Base-by-base conservation (phyloP, 495 filamentous ascomycete genomes). In the Penicillium canescens region DNA sequence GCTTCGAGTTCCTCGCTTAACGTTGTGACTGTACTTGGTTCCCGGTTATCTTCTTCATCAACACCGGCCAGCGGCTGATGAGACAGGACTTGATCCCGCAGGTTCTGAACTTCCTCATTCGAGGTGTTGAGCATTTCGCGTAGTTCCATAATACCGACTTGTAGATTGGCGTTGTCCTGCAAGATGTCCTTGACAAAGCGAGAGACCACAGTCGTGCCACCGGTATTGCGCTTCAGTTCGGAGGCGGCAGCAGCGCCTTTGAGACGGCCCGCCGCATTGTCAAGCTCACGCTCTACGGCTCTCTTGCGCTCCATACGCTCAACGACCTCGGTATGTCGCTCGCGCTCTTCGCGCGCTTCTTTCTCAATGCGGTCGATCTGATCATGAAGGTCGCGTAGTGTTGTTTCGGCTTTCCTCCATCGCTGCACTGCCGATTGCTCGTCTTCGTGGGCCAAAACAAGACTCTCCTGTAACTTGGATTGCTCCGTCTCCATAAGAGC, bases 101-200 rank as follows among this genome's bases (percentile, higher is more conserved):
- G 74, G 46, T 79, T 83, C 64, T 96, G 87, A 8, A 97, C 91
- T 67, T 97, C 93, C 61, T 96, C 86, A 64, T 97, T 95, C n/a
- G 92, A 95, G 61, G 82, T 91, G 55, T 89, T 81, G 23, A 98
- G 78, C 88, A 97, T 86, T 66, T 96, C 92, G 14, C 93, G 80
- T 33, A 98, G 74, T 69, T 98, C 93, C 50, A 90, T 82, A 43
- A 96, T 92, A 11, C 89, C 91, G 48, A 91, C 79, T 64, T 97
- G 93, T 43, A 98, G 75, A 58, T 91, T 95, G 12, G 90, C 90
- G 64, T 98, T 98, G 65, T 98, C 93, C 62, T 95, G 89, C 34
- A 98, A 71, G 41, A 98, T 92, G 61, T 97, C 93, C 63, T 91
- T 91, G 50, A 98, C 93, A 54, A 98, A 97, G 61, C 91, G 88